A percentile compares a stretch with the other conserved stretches of the same genome.
Conservation (phyloP, 164 flowering plant species). For the Houttuynia cordata region DNA sequence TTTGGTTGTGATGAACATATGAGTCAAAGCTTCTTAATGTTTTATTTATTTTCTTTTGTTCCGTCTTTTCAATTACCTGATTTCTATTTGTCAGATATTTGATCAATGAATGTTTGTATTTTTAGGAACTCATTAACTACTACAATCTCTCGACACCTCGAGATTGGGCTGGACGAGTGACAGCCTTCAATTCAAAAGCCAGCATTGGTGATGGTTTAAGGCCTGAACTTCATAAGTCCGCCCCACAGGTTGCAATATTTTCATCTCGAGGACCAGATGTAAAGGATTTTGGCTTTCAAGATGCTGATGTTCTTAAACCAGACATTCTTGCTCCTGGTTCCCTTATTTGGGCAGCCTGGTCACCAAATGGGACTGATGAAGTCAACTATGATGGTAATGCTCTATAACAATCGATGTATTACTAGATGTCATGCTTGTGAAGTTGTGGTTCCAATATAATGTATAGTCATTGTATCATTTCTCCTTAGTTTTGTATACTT, state of each 20-base stretch:
- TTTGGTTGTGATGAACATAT: no score
- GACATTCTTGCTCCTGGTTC: conserved; percentile 94
- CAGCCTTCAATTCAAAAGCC: conserved; percentile 64
- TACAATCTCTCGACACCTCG: conserved; percentile 71
- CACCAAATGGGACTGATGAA: conserved; percentile 94
- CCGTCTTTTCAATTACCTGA: no score
- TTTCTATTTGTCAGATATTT: neutral
- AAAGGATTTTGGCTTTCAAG: conserved; percentile 78
- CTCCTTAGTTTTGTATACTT: no score
- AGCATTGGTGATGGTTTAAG: conserved; percentile 73
- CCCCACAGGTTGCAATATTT: conserved; percentile 88
- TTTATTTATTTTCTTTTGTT: no score
- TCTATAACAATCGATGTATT: neutral
- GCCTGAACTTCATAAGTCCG: conserved; percentile 78
- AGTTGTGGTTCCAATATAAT: no score
- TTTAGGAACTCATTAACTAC: conserved; percentile 79
- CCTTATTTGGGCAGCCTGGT: conserved; percentile 98
- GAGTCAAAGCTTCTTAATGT: no score
- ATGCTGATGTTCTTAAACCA: conserved; percentile 97
- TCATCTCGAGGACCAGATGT: conserved; percentile 96
- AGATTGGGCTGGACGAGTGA: conserved; percentile 92
- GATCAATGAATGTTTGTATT: neutral
- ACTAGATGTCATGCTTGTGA: neutral
- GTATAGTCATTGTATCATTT: neutral
- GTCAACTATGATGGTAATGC: conserved; percentile 57